Evolutionary conservation across 192 early-diverging fungal genomes (phyloP), one percentile per base, ranked within the genome.

Genomic region (Backusella circina): DNA sequence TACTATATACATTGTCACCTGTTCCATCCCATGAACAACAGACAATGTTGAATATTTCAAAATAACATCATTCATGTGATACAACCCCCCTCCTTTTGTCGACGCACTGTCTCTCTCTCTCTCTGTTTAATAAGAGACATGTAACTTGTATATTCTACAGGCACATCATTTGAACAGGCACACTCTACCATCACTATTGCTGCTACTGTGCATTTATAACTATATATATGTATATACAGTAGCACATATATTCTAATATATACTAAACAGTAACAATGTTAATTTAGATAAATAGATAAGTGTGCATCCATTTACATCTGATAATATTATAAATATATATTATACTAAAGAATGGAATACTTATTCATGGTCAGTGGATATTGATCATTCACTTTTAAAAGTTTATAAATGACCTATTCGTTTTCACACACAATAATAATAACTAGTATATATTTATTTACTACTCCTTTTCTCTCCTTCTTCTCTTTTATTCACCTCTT

Each of bases 391-490:
- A 61, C 54, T 61, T 61, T 12, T 26, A 61, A 61, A 61, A 61
- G 23, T 28, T 61, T 61, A 61, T 61, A 61, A 61, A 61, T 61
- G 54, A 61, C 54, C 54, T 61, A 61, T 12, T 26, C 54, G 54
- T 61, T 61, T 61, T 61, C 54, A 61, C 54, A 61, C 54, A 61
- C 54, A 61, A 28, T 61, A 61, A 23, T n/a, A 54, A 54, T 23
- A 8, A 21, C n/a, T 12, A 28, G 12, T 28, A 28, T 26, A 57
- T 61, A 61, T 28, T 28, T 28, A 26, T 61, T 26, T 28, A 21
- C 21, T 61, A 2, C 54, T 61, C n/a, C 54, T 61, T 61, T 28
- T 13, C 54, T 28, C 26, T 28, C 23, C 21, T 8, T 61, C 26
- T 61, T 57, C 16, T 57, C 23, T 23, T 57, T 57, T 47, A 47